Evolutionary conservation across 2,329 filamentous ascomycete genomes (phyloP), one percentile per base, ranked within the genome.

Genomic region (Diaporthe citriasiana): DNA sequence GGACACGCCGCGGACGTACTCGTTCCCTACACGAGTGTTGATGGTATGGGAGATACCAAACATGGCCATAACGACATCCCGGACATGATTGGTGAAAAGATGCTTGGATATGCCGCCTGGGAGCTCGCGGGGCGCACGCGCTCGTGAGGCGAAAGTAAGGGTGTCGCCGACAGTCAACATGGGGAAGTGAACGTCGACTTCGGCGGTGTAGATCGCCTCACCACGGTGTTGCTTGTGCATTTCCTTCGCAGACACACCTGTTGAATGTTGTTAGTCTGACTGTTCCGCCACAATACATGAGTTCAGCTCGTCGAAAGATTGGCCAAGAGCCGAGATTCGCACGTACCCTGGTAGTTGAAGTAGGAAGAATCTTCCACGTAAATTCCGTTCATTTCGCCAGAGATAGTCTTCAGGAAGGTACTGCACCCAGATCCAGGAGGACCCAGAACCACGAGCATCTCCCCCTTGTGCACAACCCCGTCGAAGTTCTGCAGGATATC

Each of bases 191-290:
- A 93, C 92, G 80, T 97, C 95, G 47, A 94, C 92, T 82, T 97
- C 94, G 74, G 93, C 93, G 0, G 93, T 95, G 84, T 97, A 97
- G 81, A 97, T 95, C 76, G 93, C 93, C 83, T 97, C 94, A 77
- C 94, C 94, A 38, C 93, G 92, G 84, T 96, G 95, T 76, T 89
- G 87, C 15, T 89, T 90, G 83, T 93, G 90, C 93, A 97, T 96
- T 80, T 94, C 89, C 79, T 93, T 84, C 72, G 93, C 88, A 3
- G 89, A 85, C 79, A 94, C 88, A 77, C 92, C 90, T 88, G 75
- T 73, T 50, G 35, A 19, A 25, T 8, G 22, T 35, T 40, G 56
- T 71, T 25, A 71, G 35, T 27, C 17, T 19, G 22, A 8, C n/a
- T n/a, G n/a, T 42, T 22, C 17, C 4, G 5, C 12, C 40, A 70